These are phyloP conservation scores for Scheffersomyces quercinus DNA, from an alignment of 1,139 yeast genomes.

Conservation along the genomic window DNA sequence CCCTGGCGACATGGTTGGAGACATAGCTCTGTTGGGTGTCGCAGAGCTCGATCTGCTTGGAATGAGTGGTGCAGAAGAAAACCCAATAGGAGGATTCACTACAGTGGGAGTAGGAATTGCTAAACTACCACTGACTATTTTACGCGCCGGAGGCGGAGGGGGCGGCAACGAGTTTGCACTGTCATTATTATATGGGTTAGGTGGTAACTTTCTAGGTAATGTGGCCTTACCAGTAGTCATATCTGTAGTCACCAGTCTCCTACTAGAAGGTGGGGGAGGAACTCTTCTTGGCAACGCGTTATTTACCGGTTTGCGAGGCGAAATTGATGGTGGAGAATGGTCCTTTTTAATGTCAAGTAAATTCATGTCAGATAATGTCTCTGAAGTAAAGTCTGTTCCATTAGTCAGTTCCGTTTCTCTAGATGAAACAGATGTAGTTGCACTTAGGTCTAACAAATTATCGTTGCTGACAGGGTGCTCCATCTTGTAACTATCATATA, in stretches of 20 bases:
- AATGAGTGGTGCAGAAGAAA: constrained; percentile 40
- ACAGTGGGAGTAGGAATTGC: constrained; percentile 4
- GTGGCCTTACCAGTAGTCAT: constrained; percentile 4
- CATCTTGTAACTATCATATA: constrained; percentile 33
- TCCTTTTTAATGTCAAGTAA: constrained; percentile 30
- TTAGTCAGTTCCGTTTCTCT: constrained; percentile 12
- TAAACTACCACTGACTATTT: constrained; percentile 8
- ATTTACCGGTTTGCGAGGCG: constrained; percentile 16
- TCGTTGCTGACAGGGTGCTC: constrained; percentile 26
- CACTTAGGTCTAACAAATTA: constrained; percentile 18
- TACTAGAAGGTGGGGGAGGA: constrained; percentile 40
- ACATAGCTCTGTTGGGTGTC: constrained; percentile 21
- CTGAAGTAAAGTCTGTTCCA: constrained; percentile 21
- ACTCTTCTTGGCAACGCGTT: constrained; percentile 28
- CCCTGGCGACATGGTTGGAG: constrained; percentile 13
- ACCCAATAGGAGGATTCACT: constrained; percentile 31
- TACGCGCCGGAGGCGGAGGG: constrained; percentile 27
- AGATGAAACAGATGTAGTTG: constrained; percentile 14
- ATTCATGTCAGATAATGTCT: constrained; percentile 39
- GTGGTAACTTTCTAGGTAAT: constrained; percentile 24
- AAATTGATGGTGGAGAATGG: constrained; percentile 19
- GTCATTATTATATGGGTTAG: constrained; percentile 15
- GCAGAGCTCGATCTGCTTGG: constrained; percentile 38
- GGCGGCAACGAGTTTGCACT: constrained; percentile 20
- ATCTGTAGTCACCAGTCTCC: constrained; percentile 17